Base-by-base conservation (phyloP, 2,329 filamentous ascomycete species). In the Xylariaceae sp. region DNA sequence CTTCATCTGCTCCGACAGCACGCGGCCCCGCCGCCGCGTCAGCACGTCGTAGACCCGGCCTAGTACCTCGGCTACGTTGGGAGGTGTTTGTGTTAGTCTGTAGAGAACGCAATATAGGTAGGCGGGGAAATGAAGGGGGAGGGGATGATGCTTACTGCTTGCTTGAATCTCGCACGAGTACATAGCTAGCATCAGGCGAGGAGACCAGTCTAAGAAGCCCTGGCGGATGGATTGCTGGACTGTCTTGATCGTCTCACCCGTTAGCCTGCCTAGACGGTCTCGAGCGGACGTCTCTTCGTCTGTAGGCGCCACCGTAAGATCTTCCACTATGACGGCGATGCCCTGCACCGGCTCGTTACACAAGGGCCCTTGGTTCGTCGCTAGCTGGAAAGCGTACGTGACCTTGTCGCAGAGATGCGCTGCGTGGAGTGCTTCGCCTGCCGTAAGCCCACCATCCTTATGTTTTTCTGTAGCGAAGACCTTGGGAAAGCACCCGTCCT, bases 151-250 rank as follows among this genome's bases (percentile, higher is more conserved):
- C 84, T 72, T 80, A 89, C 86, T 93, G 20, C 90, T 93, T 26
- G 93, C 92, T 81, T 98, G 95, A 68, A 99, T 98, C 72, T 98
- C 95, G 72, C 93, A 96, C 52, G 86, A 91, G 78, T 99, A 99
- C 91, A 98, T 98, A 49, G 95, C 95, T 44, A 99, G 85, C 77
- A 98, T 86, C 64, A 99, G 84, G n/a, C 95, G 87, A 0, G 95
- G 90, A 40, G 89, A 93, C 95, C 95, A 99, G 79, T 98, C 95
- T 18, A 97, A 79, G 79, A 98, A 96, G 20, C 88, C 93, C 61
- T 88, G 81, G 48, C 88, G 85, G 59, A 99, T 91, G n/a, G 88
- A 84, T 44, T 91, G 87, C 64, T 93, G 91, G 18, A 93, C 87
- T 0, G 90, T 89, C 73, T 92, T 92, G 77, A 99, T 96, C 44